phyloP scores from a whole-genome alignment of 1,139 yeast species.

The Suhomyces maxii region DNA sequence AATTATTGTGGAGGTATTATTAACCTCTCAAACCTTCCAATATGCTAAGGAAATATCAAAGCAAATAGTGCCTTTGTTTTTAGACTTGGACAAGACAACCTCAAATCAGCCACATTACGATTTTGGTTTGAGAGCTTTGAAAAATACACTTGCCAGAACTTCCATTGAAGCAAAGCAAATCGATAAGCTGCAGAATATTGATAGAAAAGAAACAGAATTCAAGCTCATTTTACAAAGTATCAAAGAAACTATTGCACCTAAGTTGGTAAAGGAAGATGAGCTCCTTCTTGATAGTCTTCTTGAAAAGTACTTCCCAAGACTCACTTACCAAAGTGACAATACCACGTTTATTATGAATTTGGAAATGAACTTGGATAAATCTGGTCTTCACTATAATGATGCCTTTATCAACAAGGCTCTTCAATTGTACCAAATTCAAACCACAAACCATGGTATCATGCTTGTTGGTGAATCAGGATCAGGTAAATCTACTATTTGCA shows the following conservation, averaged over 20 bases:
- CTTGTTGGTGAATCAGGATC: conserved; percentile 75
- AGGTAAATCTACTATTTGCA: conserved; percentile 68
- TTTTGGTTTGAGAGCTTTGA: conserved; percentile 83
- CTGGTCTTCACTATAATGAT: conserved; percentile 29
- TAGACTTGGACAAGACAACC: conserved; percentile 34
- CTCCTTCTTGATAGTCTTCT: conserved; percentile 33
- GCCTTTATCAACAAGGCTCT: conserved; percentile 56
- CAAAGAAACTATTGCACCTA: conserved; percentile 63
- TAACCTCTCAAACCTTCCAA: conserved; percentile 71
- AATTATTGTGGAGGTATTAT: conserved; percentile 68
- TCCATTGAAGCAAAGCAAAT: conserved; percentile 33
- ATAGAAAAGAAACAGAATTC: conserved; percentile 27
- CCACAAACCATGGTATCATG: conserved; percentile 78
- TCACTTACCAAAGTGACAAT: conserved; percentile 16
- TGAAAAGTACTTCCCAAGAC: conserved; percentile 25
- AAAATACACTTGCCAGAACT: conserved; percentile 60
- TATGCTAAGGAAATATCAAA: conserved; percentile 49
- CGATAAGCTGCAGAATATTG: conserved; percentile 2
- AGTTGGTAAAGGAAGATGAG: conserved; percentile 56
- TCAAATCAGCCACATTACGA: conserved; percentile 77
- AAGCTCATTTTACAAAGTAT: conserved; percentile 54
- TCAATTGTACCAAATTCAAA: conserved; percentile 64
- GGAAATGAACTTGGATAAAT: conserved; percentile 13
- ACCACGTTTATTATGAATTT: conserved; percentile 18
- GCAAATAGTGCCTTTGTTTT: conserved; percentile 58